Percentiles rank a stretch among this genome's conserved stretches.
Conservation (phyloP, 495 filamentous ascomycete species). For the Podospora pseudoanserina region DNA sequence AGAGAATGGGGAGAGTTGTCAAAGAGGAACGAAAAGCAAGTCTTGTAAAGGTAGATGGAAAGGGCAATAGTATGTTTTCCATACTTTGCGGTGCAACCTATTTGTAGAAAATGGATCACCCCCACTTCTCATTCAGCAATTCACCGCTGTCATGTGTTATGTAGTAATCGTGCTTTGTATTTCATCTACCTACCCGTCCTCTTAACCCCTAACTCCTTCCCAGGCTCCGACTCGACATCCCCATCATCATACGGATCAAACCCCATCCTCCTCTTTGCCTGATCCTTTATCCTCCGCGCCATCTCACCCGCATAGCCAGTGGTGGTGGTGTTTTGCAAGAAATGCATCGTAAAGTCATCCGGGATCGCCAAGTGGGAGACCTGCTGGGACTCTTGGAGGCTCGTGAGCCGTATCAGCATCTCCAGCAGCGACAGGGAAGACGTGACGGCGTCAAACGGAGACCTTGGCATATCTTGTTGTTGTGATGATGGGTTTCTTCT, state of each 20-base stretch:
- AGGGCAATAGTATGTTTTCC: too few relatives aligned
- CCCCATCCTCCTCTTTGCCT: slow-evolving; percentile 74
- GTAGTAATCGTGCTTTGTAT: background rate
- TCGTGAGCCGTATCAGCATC: slow-evolving; percentile 84
- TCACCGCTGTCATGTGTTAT: too few relatives aligned
- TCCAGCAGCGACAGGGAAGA: slow-evolving; percentile 92
- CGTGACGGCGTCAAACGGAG: slow-evolving; percentile 53
- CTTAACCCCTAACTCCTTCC: background rate
- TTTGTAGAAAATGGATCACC: too few relatives aligned
- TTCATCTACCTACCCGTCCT: background rate
- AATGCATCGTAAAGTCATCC: slow-evolving; percentile 94
- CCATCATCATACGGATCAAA: slow-evolving; percentile 57
- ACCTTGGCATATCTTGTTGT: slow-evolving; percentile 11
- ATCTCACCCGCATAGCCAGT: slow-evolving; percentile 69
- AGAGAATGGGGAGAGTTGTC: too few relatives aligned
- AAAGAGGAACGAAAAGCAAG: too few relatives aligned
- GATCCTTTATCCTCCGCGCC: slow-evolving; percentile 63
- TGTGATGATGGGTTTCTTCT: background rate
- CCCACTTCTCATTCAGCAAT: too few relatives aligned
- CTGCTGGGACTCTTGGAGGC: slow-evolving; percentile 97
- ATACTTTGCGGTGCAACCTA: too few relatives aligned
- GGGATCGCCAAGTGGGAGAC: slow-evolving; percentile 85
- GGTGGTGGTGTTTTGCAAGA: slow-evolving; percentile 76
- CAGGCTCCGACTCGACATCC: slow-evolving; percentile 10
- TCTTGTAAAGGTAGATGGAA: too few relatives aligned